A percentile compares a stretch with the other conserved stretches of the same genome.
Conservation (phyloP, 441 rosid species). For the Geranium incanum region DNA sequence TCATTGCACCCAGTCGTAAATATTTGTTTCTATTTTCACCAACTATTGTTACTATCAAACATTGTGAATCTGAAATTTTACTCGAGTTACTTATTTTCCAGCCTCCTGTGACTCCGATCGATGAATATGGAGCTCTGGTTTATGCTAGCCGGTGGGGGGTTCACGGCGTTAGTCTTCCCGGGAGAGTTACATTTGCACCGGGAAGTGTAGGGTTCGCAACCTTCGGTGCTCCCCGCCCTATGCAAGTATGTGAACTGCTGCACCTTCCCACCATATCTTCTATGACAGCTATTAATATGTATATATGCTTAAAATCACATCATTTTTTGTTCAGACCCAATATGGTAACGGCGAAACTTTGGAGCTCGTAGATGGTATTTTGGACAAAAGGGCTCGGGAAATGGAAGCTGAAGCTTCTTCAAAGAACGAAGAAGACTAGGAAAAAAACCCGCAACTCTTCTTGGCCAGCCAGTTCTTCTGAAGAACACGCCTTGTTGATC, state of each 20-base stretch:
- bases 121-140: slow-evolving; percentile 80
- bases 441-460: slow-evolving; percentile 70
- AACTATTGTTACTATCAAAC: neutral
- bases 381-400: slow-evolving; percentile 73
- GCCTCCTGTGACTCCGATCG: slow-evolving; percentile 62
- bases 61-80: slow-evolving; percentile 10
- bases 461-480: slow-evolving; percentile 84
- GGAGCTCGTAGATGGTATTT: slow-evolving; percentile 76
- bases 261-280: neutral
- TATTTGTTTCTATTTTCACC: neutral
- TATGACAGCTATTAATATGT: neutral
- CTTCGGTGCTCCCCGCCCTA: slow-evolving; percentile 89
- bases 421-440: slow-evolving; percentile 48
- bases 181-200: slow-evolving; percentile 90
- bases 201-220: slow-evolving; percentile 93
- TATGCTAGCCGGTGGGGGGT: slow-evolving; percentile 97
- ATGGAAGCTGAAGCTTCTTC: slow-evolving; percentile 52
- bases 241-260: slow-evolving; percentile 44
- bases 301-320: neutral
- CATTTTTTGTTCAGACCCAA: slow-evolving; percentile 52
- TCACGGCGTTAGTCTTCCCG: slow-evolving; percentile 77
- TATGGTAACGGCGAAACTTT: slow-evolving; percentile 67
- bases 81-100: slow-evolving; percentile 26
- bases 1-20: neutral
- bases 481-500: slow-evolving; percentile 12